Evolutionary conservation across 2,329 filamentous ascomycete species (phyloP).

Genomic region (Pestalotiopsis sp.): DNA sequence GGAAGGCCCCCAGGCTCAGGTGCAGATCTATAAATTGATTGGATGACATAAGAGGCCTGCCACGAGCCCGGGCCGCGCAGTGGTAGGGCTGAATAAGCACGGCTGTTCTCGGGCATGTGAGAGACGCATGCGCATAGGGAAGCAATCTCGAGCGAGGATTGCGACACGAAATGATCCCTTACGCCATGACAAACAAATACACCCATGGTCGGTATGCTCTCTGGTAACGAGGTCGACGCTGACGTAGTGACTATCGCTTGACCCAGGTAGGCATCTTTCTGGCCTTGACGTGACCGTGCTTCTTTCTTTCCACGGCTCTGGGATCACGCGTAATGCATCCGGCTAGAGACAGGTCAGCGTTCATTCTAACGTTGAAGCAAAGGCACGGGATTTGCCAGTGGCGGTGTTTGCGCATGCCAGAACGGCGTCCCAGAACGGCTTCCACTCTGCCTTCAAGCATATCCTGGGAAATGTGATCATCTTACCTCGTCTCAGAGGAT

Average conservation of each 20-base stretch:
- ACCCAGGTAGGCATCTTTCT: conserved; percentile 99
- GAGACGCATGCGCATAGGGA: background rate
- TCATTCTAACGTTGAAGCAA: conserved; percentile 7
- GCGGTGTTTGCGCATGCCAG: background rate
- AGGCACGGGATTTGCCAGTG: background rate
- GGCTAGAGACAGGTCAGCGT: conserved; percentile 63
- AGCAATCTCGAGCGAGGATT: conserved; percentile 3
- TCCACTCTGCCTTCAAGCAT: background rate
- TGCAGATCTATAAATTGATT: conserved; percentile 2
- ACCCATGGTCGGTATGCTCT: background rate
- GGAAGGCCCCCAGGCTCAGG: background rate
- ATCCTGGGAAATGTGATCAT: background rate
- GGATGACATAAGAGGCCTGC: background rate
- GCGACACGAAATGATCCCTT: background rate
- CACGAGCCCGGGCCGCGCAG: background rate
- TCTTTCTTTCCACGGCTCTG: conserved; percentile 96
- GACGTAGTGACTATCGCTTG: conserved; percentile 62
- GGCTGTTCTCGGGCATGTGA: background rate
- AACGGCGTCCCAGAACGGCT: background rate
- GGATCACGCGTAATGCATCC: conserved; percentile 90
- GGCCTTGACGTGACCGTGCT: conserved; percentile 92
- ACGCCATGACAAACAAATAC: background rate
- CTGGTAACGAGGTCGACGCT: background rate
- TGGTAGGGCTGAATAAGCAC: conserved; percentile 7
- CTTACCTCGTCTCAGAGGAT: conserved; percentile 82